A percentile compares a stretch with the other conserved stretches of the same genome.
Evolutionary conservation across 2,329 filamentous ascomycete genomes (phyloP).

Genomic region (Talaromyces sp.): DNA sequence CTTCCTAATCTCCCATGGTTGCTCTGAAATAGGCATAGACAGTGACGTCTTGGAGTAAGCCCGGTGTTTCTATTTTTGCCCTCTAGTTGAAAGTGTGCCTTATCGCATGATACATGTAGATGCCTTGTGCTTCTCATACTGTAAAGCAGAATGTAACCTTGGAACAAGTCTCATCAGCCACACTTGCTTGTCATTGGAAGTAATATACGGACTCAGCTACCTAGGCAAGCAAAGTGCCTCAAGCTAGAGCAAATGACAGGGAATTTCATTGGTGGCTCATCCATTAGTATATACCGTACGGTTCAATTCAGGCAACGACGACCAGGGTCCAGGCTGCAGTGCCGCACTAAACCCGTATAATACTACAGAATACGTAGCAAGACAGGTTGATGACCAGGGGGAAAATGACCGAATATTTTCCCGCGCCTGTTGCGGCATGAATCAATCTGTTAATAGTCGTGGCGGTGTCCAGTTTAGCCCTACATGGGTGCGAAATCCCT

Average conservation of each 20-base stretch:
- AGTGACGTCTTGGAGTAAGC: background rate
- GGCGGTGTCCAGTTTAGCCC: background rate
- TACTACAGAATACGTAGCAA: background rate
- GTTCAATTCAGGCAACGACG: background rate
- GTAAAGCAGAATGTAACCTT: background rate
- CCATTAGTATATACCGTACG: background rate
- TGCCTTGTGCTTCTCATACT: background rate
- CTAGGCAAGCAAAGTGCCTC: background rate
- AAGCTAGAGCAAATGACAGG: background rate
- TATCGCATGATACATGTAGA: background rate
- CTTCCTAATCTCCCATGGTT: background rate
- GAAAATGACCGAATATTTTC: background rate
- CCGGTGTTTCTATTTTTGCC: background rate
- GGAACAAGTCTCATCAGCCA: background rate
- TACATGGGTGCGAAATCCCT: background rate
- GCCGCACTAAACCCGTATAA: background rate
- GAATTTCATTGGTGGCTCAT: conserved; percentile 2
- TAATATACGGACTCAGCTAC: too few species aligned
- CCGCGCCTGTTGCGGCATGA: background rate
- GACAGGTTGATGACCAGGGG: background rate
- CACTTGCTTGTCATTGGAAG: background rate
- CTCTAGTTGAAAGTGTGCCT: background rate
- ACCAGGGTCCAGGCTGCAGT: background rate
- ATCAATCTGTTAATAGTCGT: background rate
- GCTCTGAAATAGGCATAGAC: background rate